phyloP scores from a whole-genome alignment of 805 yeast species.

The Candida wancherniae region DNA sequence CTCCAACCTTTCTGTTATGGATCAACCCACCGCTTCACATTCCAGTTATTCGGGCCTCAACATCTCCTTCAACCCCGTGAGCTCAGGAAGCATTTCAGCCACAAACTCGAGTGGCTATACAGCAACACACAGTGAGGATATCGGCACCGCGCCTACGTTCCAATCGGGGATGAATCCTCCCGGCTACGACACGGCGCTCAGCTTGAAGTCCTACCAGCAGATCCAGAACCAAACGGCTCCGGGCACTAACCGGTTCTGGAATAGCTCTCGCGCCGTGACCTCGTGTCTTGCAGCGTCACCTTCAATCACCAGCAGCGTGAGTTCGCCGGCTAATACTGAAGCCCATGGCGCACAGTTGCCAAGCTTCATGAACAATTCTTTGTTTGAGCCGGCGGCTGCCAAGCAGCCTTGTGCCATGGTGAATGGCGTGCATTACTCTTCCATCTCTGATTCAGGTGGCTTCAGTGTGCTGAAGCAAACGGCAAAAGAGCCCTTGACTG shows the following conservation, averaged over 20 bases:
- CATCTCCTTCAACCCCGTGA: conserved; percentile 12
- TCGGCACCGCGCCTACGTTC: conserved; percentile 12
- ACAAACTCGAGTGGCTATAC: conserved; percentile 14
- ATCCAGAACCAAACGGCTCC: conserved; percentile 6
- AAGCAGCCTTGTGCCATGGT: no score
- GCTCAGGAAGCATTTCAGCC: conserved; percentile 16
- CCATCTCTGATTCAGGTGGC: conserved; percentile 9
- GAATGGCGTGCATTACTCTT: no score
- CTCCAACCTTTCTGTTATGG: conserved; percentile 2
- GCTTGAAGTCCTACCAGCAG: conserved; percentile 7
- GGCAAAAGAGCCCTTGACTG: conserved; percentile 5
- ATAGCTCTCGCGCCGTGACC: conserved; percentile 4
- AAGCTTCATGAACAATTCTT: conserved; percentile 13
- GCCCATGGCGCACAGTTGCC: conserved; percentile 16
- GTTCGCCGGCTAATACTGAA: conserved; percentile 8
- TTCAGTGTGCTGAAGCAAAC: conserved; percentile 7
- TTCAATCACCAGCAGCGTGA: conserved; percentile 4
- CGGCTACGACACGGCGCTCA: conserved; percentile 7
- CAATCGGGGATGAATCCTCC: conserved; percentile 7
- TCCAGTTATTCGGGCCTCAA: no score
- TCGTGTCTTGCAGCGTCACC: conserved; percentile 5
- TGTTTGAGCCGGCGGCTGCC: conserved; percentile 4
- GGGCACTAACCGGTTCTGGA: conserved; percentile 6
- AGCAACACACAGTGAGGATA: conserved; percentile 11
- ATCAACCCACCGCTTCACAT: no score